Percentiles rank a stretch among this genome's conserved stretches.
These are phyloP conservation scores for Paecilomyces formosus DNA, from an alignment of 2,329 filamentous ascomycete genomes.

Conservation along the genomic window DNA sequence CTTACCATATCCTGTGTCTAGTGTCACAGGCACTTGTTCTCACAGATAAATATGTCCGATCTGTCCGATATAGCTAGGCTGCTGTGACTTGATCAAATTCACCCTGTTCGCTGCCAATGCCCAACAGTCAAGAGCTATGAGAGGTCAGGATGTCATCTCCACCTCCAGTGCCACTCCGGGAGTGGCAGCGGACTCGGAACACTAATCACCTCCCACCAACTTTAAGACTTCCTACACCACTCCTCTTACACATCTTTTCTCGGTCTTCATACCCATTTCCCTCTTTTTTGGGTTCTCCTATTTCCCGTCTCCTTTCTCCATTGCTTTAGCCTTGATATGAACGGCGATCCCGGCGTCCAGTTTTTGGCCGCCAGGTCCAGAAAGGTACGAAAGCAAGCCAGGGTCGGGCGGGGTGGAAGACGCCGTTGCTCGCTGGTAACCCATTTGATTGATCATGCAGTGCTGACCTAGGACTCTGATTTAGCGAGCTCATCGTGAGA, in stretches of 20 bases:
- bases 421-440: not conserved
- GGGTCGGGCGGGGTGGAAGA: constrained; percentile 16
- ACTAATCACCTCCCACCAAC: constrained; percentile 1
- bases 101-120: not conserved
- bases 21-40: not conserved
- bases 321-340: constrained; percentile 22
- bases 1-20: not conserved
- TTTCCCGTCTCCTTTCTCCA: constrained; percentile 1
- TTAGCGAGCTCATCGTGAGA: constrained; percentile 28
- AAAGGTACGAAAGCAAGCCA: constrained; percentile 24
- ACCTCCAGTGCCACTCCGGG: constrained; percentile 3
- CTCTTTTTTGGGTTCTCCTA: constrained; percentile 5
- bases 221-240: not conserved
- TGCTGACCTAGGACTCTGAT: constrained; percentile 10
- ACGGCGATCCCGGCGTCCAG: constrained; percentile 26
- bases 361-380: constrained; percentile 28
- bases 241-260: not conserved
- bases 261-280: constrained; percentile 2
- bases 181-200: constrained; percentile 1
- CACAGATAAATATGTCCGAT: not conserved
- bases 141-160: constrained; percentile 1
- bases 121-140: not conserved
- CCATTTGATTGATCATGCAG: not conserved
- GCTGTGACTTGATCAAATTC: not conserved
- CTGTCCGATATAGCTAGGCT: not conserved